These are phyloP conservation scores for Amphirosellinia nigrospora DNA, from an alignment of 495 filamentous ascomycete genomes.

Conservation along the genomic window DNA sequence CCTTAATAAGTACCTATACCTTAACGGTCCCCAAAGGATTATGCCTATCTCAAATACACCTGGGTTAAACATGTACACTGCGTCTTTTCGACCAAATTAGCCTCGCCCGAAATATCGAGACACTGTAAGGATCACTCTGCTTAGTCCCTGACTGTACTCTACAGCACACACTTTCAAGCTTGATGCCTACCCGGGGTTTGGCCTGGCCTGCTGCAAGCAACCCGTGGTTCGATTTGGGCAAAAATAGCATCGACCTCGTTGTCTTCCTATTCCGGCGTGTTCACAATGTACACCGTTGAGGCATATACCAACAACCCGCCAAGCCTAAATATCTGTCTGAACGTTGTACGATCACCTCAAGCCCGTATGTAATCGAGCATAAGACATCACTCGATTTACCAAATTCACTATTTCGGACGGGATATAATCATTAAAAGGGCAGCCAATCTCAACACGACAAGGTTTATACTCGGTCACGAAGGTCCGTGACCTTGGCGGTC, in stretches of 20 bases:
- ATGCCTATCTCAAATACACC: conserved; percentile 15
- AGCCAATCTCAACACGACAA: not conserved
- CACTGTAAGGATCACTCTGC: conserved; percentile 2
- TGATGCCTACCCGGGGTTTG: not conserved
- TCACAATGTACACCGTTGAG: not conserved
- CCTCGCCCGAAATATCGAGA: conserved; percentile 20
- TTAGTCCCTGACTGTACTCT: conserved; percentile 15
- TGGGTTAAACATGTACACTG: not conserved
- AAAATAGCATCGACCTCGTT: conserved; percentile 10
- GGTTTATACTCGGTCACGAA: not conserved
- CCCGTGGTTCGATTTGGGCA: not conserved
- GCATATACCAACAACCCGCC: not conserved
- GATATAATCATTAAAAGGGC: not conserved
- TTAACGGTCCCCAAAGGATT: conserved; percentile 8
- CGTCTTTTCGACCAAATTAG: conserved; percentile 10
- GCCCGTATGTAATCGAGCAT: not conserved
- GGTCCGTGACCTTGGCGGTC: no score
- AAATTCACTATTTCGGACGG: not conserved
- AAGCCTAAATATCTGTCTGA: not conserved
- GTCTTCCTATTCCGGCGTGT: not conserved
- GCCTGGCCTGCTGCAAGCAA: not conserved
- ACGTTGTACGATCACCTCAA: not conserved
- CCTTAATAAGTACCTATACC: conserved; percentile 15
- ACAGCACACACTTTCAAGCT: not conserved
- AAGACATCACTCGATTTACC: not conserved